A percentile compares a stretch with the other conserved stretches of the same genome.
Evolutionary conservation across 495 filamentous ascomycete genomes (phyloP).

Genomic region (Parmelia sp.): DNA sequence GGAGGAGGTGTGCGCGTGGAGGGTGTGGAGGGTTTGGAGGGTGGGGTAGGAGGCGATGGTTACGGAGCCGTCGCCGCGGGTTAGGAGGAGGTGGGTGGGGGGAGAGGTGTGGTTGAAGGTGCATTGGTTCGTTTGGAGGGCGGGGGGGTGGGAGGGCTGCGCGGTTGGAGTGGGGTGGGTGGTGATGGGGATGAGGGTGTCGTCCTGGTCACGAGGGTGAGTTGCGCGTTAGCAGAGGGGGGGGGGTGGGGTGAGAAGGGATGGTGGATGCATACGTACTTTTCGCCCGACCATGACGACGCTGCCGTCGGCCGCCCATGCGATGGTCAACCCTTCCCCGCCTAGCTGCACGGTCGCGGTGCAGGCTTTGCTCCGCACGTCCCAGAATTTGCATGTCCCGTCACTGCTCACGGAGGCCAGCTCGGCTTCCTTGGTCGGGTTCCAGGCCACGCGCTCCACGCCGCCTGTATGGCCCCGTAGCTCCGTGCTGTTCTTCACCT

Average conservation of each 20-base stretch:
- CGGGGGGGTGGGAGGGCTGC: constrained; percentile 60
- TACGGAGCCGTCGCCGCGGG: constrained; percentile 74
- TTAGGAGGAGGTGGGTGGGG: constrained; percentile 57
- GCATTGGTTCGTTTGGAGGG: constrained; percentile 72
- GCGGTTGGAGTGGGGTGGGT: constrained; percentile 37
- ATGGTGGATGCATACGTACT: constrained; percentile 43
- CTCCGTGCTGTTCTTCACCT: constrained; percentile 76
- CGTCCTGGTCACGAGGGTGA: constrained; percentile 45
- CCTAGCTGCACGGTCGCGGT: constrained; percentile 75
- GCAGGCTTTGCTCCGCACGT: constrained; percentile 74
- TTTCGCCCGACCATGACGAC: constrained; percentile 78
- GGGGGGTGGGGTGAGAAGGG: background rate
- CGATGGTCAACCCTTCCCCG: constrained; percentile 74
- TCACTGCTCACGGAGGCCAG: constrained; percentile 80
- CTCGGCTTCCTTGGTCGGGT: constrained; percentile 81
- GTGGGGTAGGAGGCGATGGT: constrained; percentile 67
- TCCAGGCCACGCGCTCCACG: constrained; percentile 85
- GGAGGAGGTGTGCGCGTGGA: constrained; percentile 78
- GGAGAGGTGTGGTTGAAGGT: constrained; percentile 64
- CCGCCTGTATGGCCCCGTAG: constrained; percentile 69
- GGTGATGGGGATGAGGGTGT: constrained; percentile 61
- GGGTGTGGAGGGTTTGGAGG: constrained; percentile 48
- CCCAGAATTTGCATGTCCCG: constrained; percentile 87
- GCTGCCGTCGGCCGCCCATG: constrained; percentile 83
- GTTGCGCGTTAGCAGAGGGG: constrained; percentile 1